These are phyloP conservation scores for Tetrapyrgos nigripes DNA, from an alignment of 1,284 basidiomycete species.

Conservation along the genomic window DNA sequence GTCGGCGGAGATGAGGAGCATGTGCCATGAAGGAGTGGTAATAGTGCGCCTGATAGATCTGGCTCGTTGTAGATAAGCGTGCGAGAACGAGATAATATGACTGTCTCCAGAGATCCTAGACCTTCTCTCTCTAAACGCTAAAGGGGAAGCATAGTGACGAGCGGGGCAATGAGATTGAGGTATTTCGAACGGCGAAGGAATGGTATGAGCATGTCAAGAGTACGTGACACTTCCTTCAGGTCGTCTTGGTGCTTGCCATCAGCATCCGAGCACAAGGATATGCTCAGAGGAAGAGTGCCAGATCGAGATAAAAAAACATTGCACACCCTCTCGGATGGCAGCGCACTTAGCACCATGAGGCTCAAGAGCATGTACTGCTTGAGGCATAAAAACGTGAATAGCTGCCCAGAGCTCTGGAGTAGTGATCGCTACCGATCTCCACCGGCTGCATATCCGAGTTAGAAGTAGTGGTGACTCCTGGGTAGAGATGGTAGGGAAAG, in stretches of 20 bases:
- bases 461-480: conserved; percentile 6
- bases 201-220: conserved; percentile 1
- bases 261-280: conserved; percentile 3
- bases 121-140: too few relatives aligned
- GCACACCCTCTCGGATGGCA: not conserved
- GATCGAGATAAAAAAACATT: not conserved
- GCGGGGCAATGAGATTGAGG: not conserved
- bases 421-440: not conserved
- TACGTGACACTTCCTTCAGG: not conserved
- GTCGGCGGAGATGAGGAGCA: too few relatives aligned
- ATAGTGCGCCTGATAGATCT: too few relatives aligned
- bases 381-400: not conserved
- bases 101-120: too few relatives aligned
- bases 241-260: not conserved
- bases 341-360: not conserved
- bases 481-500: conserved; percentile 2
- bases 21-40: too few relatives aligned
- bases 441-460: conserved; percentile 3
- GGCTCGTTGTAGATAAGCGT: too few relatives aligned
- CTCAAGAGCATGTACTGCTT: not conserved
- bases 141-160: too few relatives aligned
- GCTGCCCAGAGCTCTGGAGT: conserved; percentile 7
- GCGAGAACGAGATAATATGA: too few relatives aligned
- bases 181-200: not conserved
- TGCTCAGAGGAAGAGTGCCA: not conserved